These are phyloP conservation scores for Ophiognomonia clavigignenti-juglandacearum DNA, from an alignment of 2,329 filamentous ascomycete species.

Conservation along the genomic window DNA sequence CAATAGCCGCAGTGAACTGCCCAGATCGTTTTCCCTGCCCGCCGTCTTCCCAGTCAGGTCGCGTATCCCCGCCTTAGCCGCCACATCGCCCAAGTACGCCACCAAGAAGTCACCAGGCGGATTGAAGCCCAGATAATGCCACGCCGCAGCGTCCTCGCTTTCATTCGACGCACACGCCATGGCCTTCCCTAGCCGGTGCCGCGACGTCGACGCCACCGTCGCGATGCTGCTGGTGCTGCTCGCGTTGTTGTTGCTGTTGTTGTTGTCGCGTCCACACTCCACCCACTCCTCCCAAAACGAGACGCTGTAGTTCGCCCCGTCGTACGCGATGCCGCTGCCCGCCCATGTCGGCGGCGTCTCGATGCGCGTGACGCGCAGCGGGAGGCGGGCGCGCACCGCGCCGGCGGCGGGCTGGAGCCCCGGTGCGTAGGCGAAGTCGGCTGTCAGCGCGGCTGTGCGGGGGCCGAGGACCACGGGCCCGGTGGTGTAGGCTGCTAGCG, in stretches of 20 bases:
- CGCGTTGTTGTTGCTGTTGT: too few species aligned
- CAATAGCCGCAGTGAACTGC: conserved; percentile 16
- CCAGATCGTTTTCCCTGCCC: conserved; percentile 17
- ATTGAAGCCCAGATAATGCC: conserved; percentile 21
- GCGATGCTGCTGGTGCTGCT: conserved; percentile 16
- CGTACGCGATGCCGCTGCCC: conserved; percentile 17
- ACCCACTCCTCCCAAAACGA: conserved; percentile 20
- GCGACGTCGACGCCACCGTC: conserved; percentile 18
- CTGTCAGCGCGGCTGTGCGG: conserved; percentile 18
- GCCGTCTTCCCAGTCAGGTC: conserved; percentile 16
- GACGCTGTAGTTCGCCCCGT: conserved; percentile 18
- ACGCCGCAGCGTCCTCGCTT: neutral
- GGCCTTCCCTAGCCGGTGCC: conserved; percentile 17
- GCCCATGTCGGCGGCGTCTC: conserved; percentile 20
- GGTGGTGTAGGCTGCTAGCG: conserved; percentile 11
- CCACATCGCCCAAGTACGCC: conserved; percentile 19
- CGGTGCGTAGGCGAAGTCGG: conserved; percentile 16
- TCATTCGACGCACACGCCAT: conserved; percentile 16
- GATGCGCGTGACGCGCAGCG: conserved; percentile 21
- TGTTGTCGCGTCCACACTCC: conserved; percentile 14
- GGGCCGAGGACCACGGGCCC: conserved; percentile 20
- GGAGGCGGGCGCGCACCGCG: conserved; percentile 17
- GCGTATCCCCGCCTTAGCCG: conserved; percentile 14
- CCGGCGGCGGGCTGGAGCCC: conserved; percentile 19
- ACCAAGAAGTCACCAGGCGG: conserved; percentile 19